Evolutionary conservation across 2,329 filamentous ascomycete genomes (phyloP).

Genomic region (Trichoderma asperellum): DNA sequence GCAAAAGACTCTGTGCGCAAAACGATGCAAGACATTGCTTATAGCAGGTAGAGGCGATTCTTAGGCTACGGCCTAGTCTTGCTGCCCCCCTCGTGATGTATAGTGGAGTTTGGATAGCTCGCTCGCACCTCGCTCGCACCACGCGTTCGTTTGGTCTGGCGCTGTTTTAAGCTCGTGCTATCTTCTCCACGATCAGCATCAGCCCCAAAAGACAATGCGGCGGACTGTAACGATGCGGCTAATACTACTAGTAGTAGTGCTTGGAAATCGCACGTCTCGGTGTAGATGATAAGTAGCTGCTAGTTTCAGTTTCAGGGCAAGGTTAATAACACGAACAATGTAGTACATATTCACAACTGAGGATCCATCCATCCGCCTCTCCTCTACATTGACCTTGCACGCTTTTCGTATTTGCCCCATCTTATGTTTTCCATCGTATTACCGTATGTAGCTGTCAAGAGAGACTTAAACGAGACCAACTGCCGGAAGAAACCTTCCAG

Average conservation of each 20-base stretch:
- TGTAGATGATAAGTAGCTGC: not conserved
- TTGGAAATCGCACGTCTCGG: not conserved
- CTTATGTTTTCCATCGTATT: not conserved
- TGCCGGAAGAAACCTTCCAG: not conserved
- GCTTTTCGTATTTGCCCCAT: not conserved
- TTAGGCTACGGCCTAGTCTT: not conserved
- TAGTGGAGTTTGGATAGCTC: not conserved
- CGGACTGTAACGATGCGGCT: not conserved
- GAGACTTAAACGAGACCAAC: not conserved
- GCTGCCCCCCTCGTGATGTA: not conserved
- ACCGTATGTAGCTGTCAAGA: not conserved
- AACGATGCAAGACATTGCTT: slow-evolving; percentile 4
- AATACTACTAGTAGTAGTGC: not conserved
- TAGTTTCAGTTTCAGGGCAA: slow-evolving; percentile 5
- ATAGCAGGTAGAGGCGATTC: not conserved
- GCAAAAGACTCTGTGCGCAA: not conserved
- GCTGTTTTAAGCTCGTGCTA: slow-evolving; percentile 7
- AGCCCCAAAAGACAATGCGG: not conserved
- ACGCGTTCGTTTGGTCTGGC: not conserved
- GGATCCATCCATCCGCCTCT: not conserved
- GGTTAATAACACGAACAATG: not conserved
- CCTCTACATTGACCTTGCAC: not conserved
- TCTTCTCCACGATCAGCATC: slow-evolving; percentile 21
- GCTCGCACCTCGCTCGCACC: slow-evolving; percentile 6
- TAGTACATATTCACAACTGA: not conserved